A percentile compares a stretch with the other conserved stretches of the same genome.
Evolutionary conservation across 2,329 filamentous ascomycete species (phyloP).

Genomic region (Arachnopeziza araneosa): DNA sequence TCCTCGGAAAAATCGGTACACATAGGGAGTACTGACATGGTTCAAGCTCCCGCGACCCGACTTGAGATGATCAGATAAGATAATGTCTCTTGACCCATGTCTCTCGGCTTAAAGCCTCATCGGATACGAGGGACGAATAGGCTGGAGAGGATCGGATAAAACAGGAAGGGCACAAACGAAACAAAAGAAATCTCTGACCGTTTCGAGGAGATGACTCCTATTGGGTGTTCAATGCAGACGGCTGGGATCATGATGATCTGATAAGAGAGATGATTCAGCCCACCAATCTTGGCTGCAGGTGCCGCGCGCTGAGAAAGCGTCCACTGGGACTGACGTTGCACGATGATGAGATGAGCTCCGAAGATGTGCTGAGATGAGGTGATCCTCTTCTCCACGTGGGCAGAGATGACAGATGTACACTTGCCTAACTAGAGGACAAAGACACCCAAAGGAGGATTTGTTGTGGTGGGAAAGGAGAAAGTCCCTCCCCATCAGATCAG

Average conservation of each 20-base stretch:
- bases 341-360: neutral
- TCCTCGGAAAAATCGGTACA: neutral
- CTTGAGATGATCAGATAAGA: neutral
- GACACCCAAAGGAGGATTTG: neutral
- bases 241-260: neutral
- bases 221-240: neutral
- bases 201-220: neutral
- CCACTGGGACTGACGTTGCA: neutral
- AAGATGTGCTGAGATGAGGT: neutral
- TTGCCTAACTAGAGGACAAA: neutral
- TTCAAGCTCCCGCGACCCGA: neutral
- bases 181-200: neutral
- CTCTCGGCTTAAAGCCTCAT: neutral
- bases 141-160: neutral
- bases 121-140: neutral
- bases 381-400: neutral
- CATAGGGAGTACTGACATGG: no score
- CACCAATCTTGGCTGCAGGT: neutral
- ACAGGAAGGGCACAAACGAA: neutral
- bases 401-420: neutral
- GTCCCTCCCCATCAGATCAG: neutral
- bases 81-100: neutral
- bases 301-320: neutral
- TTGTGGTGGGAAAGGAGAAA: neutral
- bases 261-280: neutral